These are phyloP conservation scores for Aurifilum marmelostoma DNA, from an alignment of 2,329 filamentous ascomycete genomes.

Conservation along the genomic window DNA sequence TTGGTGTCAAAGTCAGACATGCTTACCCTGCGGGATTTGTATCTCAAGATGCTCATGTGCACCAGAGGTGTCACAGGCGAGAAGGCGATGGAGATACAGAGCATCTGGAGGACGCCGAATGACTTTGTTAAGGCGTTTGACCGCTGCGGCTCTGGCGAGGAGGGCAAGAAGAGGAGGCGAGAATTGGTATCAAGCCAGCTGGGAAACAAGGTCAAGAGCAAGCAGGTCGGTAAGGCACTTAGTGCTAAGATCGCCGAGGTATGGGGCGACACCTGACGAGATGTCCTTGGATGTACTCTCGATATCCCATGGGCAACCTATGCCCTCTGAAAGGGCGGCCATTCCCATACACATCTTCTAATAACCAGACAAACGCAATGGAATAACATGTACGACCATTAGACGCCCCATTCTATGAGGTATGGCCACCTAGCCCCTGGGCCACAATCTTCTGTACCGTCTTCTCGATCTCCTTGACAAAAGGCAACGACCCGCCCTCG, in stretches of 20 bases:
- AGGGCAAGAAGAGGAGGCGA: conserved; percentile 58
- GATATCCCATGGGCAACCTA: neutral
- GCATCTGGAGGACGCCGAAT: conserved; percentile 74
- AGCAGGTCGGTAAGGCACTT: conserved; percentile 67
- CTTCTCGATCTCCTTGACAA: conserved; percentile 73
- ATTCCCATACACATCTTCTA: neutral
- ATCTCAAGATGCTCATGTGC: conserved; percentile 85
- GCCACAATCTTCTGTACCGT: conserved; percentile 77
- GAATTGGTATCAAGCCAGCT: conserved; percentile 63
- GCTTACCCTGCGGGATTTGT: conserved; percentile 74
- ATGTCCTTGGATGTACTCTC: neutral
- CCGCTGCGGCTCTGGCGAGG: conserved; percentile 51
- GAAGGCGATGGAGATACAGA: conserved; percentile 79
- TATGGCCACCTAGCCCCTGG: conserved; percentile 55
- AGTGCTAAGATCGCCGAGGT: conserved; percentile 73
- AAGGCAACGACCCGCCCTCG: conserved; percentile 54
- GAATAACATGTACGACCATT: neutral
- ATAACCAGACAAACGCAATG: neutral
- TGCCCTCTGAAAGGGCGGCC: neutral
- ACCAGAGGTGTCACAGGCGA: conserved; percentile 75
- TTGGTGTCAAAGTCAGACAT: conserved; percentile 76
- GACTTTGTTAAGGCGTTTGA: conserved; percentile 73
- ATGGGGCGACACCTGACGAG: conserved; percentile 61
- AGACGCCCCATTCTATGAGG: too few species aligned
- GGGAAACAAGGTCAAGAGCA: conserved; percentile 63